These are phyloP conservation scores for Metschnikowia cerradonensis DNA, from an alignment of 805 yeast species.

Conservation along the genomic window DNA sequence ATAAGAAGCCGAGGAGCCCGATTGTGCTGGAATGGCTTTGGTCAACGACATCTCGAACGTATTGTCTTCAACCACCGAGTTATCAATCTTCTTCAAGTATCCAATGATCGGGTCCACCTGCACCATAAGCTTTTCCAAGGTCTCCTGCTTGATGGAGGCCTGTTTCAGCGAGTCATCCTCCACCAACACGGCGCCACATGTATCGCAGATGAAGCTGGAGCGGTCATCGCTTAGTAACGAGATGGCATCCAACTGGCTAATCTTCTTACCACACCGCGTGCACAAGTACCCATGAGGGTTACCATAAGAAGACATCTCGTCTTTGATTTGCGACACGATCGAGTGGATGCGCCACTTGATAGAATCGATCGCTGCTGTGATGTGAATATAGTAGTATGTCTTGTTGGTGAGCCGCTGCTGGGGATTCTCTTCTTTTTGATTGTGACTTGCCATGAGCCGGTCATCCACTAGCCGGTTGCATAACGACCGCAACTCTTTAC, in stretches of 20 bases:
- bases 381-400: slow-evolving; percentile 82
- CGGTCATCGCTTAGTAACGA: slow-evolving; percentile 75
- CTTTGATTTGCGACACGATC: slow-evolving; percentile 71
- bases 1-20: slow-evolving; percentile 65
- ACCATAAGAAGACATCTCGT: slow-evolving; percentile 76
- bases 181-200: slow-evolving; percentile 69
- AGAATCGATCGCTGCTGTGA: slow-evolving; percentile 91
- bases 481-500: slow-evolving; percentile 79
- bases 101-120: slow-evolving; percentile 87
- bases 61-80: slow-evolving; percentile 37
- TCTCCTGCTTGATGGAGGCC: slow-evolving; percentile 75
- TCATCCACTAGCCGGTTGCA: slow-evolving; percentile 84
- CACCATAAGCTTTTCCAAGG: slow-evolving; percentile 77
- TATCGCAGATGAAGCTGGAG: slow-evolving; percentile 77
- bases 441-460: slow-evolving; percentile 65
- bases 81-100: slow-evolving; percentile 57
- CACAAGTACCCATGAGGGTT: slow-evolving; percentile 95
- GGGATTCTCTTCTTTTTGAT: slow-evolving; percentile 58
- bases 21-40: slow-evolving; percentile 79
- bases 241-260: slow-evolving; percentile 83
- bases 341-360: slow-evolving; percentile 95
- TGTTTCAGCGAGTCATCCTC: slow-evolving; percentile 89
- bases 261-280: slow-evolving; percentile 77
- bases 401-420: slow-evolving; percentile 66
- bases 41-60: slow-evolving; percentile 55